Evolutionary conservation across 73 alveolate species (phyloP).

Genomic region (Paramecium sonneborni): DNA sequence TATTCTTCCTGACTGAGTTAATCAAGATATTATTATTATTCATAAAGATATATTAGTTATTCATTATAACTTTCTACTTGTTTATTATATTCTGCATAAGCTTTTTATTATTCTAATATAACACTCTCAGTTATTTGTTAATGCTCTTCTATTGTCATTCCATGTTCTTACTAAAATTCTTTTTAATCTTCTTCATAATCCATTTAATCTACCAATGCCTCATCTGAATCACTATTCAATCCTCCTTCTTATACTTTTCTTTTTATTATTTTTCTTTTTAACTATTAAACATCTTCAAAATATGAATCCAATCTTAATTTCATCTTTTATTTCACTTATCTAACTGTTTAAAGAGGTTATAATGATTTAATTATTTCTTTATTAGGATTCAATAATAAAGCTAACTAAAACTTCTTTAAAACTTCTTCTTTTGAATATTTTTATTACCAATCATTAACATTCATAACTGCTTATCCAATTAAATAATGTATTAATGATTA

Average conservation of each 20-base stretch:
- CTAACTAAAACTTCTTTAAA: slow-evolving; percentile 5
- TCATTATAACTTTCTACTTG: too few species aligned
- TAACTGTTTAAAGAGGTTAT: neutral
- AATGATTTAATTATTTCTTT: neutral
- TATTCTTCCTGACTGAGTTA: neutral
- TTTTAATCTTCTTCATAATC: slow-evolving; percentile 19
- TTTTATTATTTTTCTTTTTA: neutral
- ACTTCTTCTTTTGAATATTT: slow-evolving; percentile 30
- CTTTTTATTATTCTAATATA: neutral
- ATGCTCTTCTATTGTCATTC: neutral
- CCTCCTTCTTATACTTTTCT: neutral
- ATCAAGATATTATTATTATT: neutral
- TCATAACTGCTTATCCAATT: neutral
- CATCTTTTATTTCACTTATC: slow-evolving; percentile 2
- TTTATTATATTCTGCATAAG: too few species aligned
- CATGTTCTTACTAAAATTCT: slow-evolving; percentile 20
- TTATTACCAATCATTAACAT: slow-evolving; percentile 4
- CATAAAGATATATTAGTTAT: neutral
- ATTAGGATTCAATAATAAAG: neutral
- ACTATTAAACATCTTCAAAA: neutral
- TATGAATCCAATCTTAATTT: neutral
- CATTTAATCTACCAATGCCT: neutral
- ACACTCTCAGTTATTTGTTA: neutral
- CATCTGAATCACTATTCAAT: slow-evolving; percentile 56
- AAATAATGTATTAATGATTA: neutral